Evolutionary conservation across 1,284 basidiomycete species (phyloP).

Genomic region (Peniophora sp.): DNA sequence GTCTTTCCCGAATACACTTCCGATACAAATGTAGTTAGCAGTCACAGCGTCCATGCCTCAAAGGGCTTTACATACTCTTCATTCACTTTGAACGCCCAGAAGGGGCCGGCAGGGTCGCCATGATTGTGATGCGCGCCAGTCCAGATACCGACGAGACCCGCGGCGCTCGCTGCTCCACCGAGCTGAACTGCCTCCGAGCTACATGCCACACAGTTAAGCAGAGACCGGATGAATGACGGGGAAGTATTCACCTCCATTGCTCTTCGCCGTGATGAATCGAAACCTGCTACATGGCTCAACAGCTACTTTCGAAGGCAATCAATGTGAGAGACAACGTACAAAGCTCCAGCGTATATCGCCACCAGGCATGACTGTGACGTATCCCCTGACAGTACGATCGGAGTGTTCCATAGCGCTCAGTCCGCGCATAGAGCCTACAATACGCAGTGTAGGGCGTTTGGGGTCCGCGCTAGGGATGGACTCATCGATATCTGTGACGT

Average conservation of each 20-base stretch:
- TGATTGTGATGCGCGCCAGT: constrained; percentile 50
- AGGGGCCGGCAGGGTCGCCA: constrained; percentile 45
- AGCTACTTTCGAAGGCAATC: background rate
- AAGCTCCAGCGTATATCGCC: constrained; percentile 55
- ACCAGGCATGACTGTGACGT: constrained; percentile 45
- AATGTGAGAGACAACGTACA: constrained; percentile 30
- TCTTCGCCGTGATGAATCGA: constrained; percentile 39
- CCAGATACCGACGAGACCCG: constrained; percentile 60
- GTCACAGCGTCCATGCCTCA: too few relatives aligned
- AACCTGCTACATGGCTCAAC: constrained; percentile 25
- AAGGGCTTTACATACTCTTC: background rate
- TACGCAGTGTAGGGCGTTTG: constrained; percentile 33
- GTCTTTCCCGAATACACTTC: too few relatives aligned
- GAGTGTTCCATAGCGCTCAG: constrained; percentile 24
- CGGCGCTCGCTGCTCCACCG: constrained; percentile 51
- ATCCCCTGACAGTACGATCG: constrained; percentile 38
- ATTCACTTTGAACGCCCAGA: constrained; percentile 53
- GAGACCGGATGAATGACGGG: background rate
- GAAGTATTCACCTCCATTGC: constrained; percentile 44
- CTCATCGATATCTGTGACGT: constrained; percentile 24
- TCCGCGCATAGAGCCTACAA: constrained; percentile 27
- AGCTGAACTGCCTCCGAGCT: constrained; percentile 59
- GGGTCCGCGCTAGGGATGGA: constrained; percentile 8
- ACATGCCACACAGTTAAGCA: constrained; percentile 1
- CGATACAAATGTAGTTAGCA: too few relatives aligned